A percentile compares a stretch with the other conserved stretches of the same genome.
Conservation (phyloP, 108 stramenopile species). For the Fistulifera pelliculosa region DNA sequence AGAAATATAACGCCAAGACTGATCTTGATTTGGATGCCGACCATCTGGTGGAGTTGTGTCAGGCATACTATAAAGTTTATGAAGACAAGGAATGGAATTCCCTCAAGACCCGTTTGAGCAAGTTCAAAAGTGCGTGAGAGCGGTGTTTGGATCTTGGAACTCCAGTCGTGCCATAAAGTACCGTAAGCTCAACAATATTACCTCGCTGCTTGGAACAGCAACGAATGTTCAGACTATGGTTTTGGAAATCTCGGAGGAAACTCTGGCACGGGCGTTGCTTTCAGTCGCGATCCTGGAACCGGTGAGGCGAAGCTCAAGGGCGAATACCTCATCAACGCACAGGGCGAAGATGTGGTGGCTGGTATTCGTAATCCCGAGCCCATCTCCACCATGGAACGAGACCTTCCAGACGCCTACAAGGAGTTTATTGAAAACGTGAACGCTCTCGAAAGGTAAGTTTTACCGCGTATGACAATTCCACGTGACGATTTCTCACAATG, state of each 20-base stretch:
- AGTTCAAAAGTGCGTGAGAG: constrained; percentile 51
- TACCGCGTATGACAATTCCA: too few species aligned
- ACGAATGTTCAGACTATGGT: constrained; percentile 76
- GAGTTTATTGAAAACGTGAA: constrained; percentile 68
- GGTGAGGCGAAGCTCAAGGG: constrained; percentile 61
- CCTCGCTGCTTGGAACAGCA: constrained; percentile 59
- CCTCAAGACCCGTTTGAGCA: constrained; percentile 61
- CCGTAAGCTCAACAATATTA: constrained; percentile 72
- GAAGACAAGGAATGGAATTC: constrained; percentile 33
- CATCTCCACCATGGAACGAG: constrained; percentile 56
- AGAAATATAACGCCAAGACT: constrained; percentile 26
- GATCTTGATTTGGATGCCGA: constrained; percentile 56
- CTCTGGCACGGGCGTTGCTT: constrained; percentile 82
- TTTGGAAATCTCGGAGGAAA: constrained; percentile 78
- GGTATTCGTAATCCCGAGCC: constrained; percentile 82
- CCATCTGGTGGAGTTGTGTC: constrained; percentile 43
- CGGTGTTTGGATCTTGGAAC: constrained; percentile 82
- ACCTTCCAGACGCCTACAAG: constrained; percentile 66
- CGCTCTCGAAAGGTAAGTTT: constrained; percentile 42
- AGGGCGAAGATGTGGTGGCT: constrained; percentile 87
- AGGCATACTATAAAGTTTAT: constrained; percentile 56
- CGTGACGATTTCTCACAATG: too few species aligned
- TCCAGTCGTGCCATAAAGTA: constrained; percentile 79
- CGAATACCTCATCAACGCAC: constrained; percentile 85
- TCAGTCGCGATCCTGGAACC: constrained; percentile 76